phyloP scores from a whole-genome alignment of 257 asterid genomes.

The Solanum virginianum region DNA sequence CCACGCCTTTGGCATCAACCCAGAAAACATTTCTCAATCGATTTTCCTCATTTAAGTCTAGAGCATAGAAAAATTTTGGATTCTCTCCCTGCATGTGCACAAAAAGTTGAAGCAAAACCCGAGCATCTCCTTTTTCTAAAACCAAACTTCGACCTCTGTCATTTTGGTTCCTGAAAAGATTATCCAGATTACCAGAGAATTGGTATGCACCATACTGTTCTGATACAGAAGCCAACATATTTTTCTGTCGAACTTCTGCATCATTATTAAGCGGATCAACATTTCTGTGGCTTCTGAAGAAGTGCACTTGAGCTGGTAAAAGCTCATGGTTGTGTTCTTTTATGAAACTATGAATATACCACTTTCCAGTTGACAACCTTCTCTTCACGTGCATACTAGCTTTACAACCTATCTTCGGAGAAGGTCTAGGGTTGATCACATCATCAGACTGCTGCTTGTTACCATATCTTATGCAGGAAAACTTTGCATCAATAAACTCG shows the following conservation, averaged over 20 bases:
- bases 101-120: conserved; percentile 55
- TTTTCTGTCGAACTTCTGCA: conserved; percentile 53
- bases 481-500: conserved; percentile 91
- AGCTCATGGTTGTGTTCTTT: conserved; percentile 95
- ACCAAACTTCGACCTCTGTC: conserved; percentile 75
- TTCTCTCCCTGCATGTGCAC: conserved; percentile 71
- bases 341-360: conserved; percentile 74
- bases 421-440: conserved; percentile 88
- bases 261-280: conserved; percentile 43
- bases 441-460: conserved; percentile 92
- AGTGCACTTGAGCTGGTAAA: conserved; percentile 80
- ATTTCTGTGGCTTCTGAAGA: conserved; percentile 73
- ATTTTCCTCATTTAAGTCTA: conserved; percentile 81
- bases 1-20: conserved; percentile 87
- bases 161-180: conserved; percentile 52
- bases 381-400: conserved; percentile 94
- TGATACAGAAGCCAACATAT: conserved; percentile 21
- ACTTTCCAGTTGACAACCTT: conserved; percentile 44
- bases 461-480: conserved; percentile 91
- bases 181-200: conserved; percentile 48
- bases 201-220: conserved; percentile 45
- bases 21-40: conserved; percentile 82
- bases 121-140: conserved; percentile 74
- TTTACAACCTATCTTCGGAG: conserved; percentile 90
- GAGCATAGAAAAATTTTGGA: conserved; percentile 60